Percentiles rank a stretch among this genome's conserved stretches.
phyloP scores from a whole-genome alignment of 306 rosid species.

The Gleditsia sinensis region DNA sequence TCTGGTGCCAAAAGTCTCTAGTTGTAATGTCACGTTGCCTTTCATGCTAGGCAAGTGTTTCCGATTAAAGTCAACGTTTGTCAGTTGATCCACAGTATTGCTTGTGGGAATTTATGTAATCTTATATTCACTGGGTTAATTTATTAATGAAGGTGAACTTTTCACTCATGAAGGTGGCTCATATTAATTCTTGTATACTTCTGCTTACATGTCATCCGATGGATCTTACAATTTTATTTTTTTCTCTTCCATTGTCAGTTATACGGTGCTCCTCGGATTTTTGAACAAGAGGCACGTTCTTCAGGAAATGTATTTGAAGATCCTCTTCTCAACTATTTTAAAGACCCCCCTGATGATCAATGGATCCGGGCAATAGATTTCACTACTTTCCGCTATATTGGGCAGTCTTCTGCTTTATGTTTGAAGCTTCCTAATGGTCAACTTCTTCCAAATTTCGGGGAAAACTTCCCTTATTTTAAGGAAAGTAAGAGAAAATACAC shows the following conservation, averaged over 20 bases:
- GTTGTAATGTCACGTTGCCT: not conserved
- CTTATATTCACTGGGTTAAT: slow-evolving; percentile 6
- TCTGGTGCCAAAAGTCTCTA: not conserved
- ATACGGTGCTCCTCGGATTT: slow-evolving; percentile 77
- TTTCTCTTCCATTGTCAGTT: slow-evolving; percentile 44
- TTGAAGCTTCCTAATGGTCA: slow-evolving; percentile 59
- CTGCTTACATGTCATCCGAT: not conserved
- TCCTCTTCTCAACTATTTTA: slow-evolving; percentile 42
- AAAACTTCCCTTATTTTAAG: slow-evolving; percentile 57
- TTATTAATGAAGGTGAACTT: not conserved
- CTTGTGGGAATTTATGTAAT: not conserved
- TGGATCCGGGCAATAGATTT: slow-evolving; percentile 80
- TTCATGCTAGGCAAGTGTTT: not conserved
- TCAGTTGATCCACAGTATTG: not conserved
- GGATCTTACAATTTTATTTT: slow-evolving; percentile 6
- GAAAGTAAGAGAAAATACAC: slow-evolving; percentile 43
- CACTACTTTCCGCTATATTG: slow-evolving; percentile 55
- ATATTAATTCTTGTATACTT: not conserved
- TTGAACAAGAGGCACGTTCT: slow-evolving; percentile 32
- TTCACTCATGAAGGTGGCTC: not conserved
- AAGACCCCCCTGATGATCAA: slow-evolving; percentile 53
- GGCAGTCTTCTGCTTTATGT: slow-evolving; percentile 73
- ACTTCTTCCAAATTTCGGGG: slow-evolving; percentile 58
- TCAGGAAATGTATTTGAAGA: slow-evolving; percentile 35
- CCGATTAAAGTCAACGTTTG: not conserved